phyloP scores from a whole-genome alignment of 2,329 filamentous ascomycete species.

The Pseudogymnoascus sp. region DNA sequence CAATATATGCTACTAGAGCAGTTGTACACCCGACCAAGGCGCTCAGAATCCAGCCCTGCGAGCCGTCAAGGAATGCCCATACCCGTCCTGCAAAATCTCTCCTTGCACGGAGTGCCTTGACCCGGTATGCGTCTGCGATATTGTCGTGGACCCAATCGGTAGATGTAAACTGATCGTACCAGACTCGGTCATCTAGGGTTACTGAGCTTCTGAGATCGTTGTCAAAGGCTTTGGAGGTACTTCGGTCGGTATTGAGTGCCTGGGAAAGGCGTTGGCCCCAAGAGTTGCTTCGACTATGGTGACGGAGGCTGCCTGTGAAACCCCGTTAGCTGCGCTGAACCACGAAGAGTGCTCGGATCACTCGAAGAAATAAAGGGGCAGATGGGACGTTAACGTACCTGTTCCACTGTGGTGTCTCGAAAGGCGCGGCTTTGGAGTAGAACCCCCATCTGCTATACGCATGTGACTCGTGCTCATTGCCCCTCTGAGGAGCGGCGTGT shows the following conservation, averaged over 20 bases:
- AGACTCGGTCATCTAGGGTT: slow-evolving; percentile 78
- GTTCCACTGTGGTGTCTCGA: slow-evolving; percentile 23
- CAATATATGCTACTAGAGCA: slow-evolving; percentile 77
- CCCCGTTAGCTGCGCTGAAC: not conserved
- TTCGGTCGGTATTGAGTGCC: slow-evolving; percentile 50
- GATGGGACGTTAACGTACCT: slow-evolving; percentile 15
- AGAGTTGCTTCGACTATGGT: slow-evolving; percentile 50
- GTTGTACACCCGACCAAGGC: slow-evolving; percentile 83
- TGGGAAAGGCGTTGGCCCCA: slow-evolving; percentile 56
- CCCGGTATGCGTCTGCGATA: slow-evolving; percentile 86
- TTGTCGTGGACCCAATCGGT: slow-evolving; percentile 98
- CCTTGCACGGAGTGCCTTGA: slow-evolving; percentile 72
- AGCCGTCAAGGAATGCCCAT: slow-evolving; percentile 70
- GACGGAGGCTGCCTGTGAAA: slow-evolving; percentile 26
- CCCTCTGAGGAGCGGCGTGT: slow-evolving; percentile 23
- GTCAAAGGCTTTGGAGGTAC: slow-evolving; percentile 35
- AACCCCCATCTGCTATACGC: slow-evolving; percentile 17
- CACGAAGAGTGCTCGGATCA: not conserved
- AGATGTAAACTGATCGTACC: slow-evolving; percentile 98
- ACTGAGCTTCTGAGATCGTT: slow-evolving; percentile 59
- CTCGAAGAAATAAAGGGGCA: not conserved
- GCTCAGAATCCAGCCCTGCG: slow-evolving; percentile 90
- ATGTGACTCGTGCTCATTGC: slow-evolving; percentile 25
- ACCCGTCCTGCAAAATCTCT: slow-evolving; percentile 82
- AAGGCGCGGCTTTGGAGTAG: slow-evolving; percentile 19